phyloP scores from a whole-genome alignment of 192 early-diverging fungal species.

The Phycomyces nitens region DNA sequence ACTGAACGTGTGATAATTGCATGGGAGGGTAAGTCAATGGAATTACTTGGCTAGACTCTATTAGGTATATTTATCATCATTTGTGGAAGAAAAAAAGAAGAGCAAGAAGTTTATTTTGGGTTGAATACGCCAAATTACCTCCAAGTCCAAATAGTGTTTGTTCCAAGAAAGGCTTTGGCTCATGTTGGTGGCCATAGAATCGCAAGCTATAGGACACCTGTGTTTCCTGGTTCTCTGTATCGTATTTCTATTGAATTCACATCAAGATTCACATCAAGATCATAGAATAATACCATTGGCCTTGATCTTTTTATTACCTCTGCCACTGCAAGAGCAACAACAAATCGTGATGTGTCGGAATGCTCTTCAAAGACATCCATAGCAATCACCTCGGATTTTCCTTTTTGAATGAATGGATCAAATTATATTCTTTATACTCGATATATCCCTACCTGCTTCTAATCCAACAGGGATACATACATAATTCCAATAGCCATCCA shows the following conservation, averaged over 20 bases:
- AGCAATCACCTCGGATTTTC: conserved; percentile 36
- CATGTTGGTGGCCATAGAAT: conserved; percentile 24
- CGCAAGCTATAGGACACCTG: conserved; percentile 17
- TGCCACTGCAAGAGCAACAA: conserved; percentile 24
- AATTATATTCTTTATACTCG: neutral
- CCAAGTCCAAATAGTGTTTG: conserved; percentile 21
- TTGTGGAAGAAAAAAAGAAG: no score
- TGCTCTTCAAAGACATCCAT: conserved; percentile 25
- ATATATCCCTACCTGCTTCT: conserved; percentile 24
- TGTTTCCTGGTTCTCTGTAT: conserved; percentile 14
- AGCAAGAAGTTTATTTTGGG: no score
- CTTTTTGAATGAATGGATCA: neutral
- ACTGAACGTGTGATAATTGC: conserved; percentile 33
- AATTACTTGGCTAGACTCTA: conserved; percentile 32
- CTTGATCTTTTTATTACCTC: conserved; percentile 4
- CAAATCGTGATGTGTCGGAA: conserved; percentile 14
- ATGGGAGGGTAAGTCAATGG: conserved; percentile 28
- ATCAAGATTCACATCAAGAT: neutral
- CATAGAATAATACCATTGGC: neutral
- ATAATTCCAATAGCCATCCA: conserved; percentile 34
- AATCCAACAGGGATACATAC: conserved; percentile 26
- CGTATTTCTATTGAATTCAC: conserved; percentile 8
- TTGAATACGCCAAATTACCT: conserved; percentile 8
- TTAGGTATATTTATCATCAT: neutral
- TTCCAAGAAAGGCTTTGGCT: conserved; percentile 25